Evolutionary conservation across 352 stramenopile genomes (phyloP), one percentile per base, ranked within the genome.

Genomic region (Aphanomyces stellatus): DNA sequence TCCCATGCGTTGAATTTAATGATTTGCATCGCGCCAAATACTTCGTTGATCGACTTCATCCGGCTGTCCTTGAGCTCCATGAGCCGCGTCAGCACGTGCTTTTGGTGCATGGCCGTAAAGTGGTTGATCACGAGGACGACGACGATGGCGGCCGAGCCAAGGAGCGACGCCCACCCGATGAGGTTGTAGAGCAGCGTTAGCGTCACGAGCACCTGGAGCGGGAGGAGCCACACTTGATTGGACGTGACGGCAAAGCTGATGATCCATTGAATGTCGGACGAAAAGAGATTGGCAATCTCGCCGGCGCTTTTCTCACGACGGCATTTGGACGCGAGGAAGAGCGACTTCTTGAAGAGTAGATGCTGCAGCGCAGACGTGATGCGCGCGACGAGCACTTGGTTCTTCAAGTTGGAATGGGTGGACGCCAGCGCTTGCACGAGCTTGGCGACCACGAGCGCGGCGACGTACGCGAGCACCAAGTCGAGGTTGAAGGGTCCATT

Each of bases 1-100:
- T 98, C 90, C 87, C 87, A 97, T 3, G 83, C 84, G 72, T 96
- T 95, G 65, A 96, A 94, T 72, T 97, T 97, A 74, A 97, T 84
- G 69, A 96, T 88, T 28, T 91, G 85, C 62, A 96, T 96, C 41
- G 74, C 79, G 22, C 62, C 53, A 31, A 86, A 76, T 2, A 76
- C 56, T 55, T 88, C 77, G 25, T 78, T 81, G 34, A 86, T 55
- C 0, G 70, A 64, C 2, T 73, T 69, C 74, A 86, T 80, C 41
- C 76, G 78, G 6, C 40, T 46, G 40, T 86, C 78, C 17, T 77
- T 81, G 49, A 66, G 41, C 13, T 49, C 11, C 72, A 81, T 77
- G 61, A 74, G 62, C 25, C 51, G 24, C 5, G 19, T 15, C 37
- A 73, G 76, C 11, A 57, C 53, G 13, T 19, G 4, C 4, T 27